Evolutionary conservation across 345 rosid species (phyloP), one percentile per base, ranked within the genome.

Genomic region (Arabis hirsuta): DNA sequence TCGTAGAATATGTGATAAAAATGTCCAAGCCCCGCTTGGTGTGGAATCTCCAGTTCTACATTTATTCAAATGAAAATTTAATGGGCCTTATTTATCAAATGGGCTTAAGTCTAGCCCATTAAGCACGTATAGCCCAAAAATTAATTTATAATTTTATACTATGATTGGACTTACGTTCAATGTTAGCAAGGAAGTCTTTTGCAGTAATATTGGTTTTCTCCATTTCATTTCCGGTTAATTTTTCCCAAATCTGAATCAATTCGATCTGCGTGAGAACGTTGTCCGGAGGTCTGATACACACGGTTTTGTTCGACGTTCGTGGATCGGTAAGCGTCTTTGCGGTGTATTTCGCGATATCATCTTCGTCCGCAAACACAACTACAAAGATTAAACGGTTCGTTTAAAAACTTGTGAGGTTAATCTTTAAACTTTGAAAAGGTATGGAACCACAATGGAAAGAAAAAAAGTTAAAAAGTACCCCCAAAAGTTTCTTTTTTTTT

Each of bases 1-100:
- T 94, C 96, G 10, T 85, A 94, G 76, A 78, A 94, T 1, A 94
- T 81, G 60, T 94, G 96, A 71, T 83, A 87, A 76, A 89, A 94
- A 75, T 94, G 98, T 26, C 96, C 95, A 13, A 85, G 41, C 41
- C 91, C 98, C 5, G 76, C 97, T 63, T 85, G 83, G 1, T 24
- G 63, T 13, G 83, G 90, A 55, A 79, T 78, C 57, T 84, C 93
- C 85, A 69, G 13, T 2, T 71, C 98, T 89, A 81, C 79, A 51
- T 20, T 26, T 3, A 32, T 45, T 14, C 24, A 68, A 38, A 27
- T 10, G 38, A 53, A n/a, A 8, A 2, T 54, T 12, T 0, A 9
- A 34, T 75, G 20, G 47, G 55, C 60, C 41, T 32, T 44, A 20
- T 36, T 3, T 6, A 3, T 9, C 2, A 27, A 42, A 13, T 51